A percentile compares a stretch with the other conserved stretches of the same genome.
Conservation (phyloP, 129 eudicot genomes). For the Arctium minus region DNA sequence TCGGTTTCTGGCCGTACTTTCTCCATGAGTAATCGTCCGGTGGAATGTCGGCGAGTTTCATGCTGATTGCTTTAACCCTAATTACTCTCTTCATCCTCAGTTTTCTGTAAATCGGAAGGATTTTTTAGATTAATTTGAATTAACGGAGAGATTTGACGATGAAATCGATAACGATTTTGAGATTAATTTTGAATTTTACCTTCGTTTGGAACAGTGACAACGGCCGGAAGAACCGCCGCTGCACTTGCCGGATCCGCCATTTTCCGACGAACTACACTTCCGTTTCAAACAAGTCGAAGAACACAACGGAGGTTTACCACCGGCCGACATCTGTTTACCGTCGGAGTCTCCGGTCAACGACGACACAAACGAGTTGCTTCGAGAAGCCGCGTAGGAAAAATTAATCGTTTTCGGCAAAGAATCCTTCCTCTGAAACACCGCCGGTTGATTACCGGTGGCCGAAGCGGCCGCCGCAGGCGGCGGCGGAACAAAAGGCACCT, state of each 20-base stretch:
- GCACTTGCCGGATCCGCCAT: conserved; percentile 77
- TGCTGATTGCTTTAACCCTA: conserved; percentile 86
- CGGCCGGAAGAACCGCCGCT: conserved; percentile 71
- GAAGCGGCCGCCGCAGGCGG: neutral
- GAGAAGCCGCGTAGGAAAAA: conserved; percentile 56
- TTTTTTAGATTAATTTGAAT: neutral
- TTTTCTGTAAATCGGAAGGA: conserved; percentile 31
- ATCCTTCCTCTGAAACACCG: conserved; percentile 33
- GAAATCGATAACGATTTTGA: too few relatives aligned
- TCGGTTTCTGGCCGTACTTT: conserved; percentile 93
- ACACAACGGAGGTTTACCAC: conserved; percentile 61
- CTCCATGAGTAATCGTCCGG: conserved; percentile 99
- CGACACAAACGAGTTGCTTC: conserved; percentile 64
- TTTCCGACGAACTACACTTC: conserved; percentile 71
- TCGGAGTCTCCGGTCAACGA: conserved; percentile 55
- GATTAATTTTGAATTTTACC: conserved; percentile 25
- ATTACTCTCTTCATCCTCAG: conserved; percentile 65
- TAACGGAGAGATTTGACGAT: neutral
- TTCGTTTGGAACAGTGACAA: conserved; percentile 80
- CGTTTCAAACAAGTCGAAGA: conserved; percentile 62
- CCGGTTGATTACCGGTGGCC: conserved; percentile 1
- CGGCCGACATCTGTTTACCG: conserved; percentile 52
- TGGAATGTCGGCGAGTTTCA: conserved; percentile 89
- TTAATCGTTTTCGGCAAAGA: conserved; percentile 54
- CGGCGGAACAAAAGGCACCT: conserved; percentile 44